Base-by-base conservation (phyloP, 2,329 filamentous ascomycete genomes). In the Fusarium sp. region DNA sequence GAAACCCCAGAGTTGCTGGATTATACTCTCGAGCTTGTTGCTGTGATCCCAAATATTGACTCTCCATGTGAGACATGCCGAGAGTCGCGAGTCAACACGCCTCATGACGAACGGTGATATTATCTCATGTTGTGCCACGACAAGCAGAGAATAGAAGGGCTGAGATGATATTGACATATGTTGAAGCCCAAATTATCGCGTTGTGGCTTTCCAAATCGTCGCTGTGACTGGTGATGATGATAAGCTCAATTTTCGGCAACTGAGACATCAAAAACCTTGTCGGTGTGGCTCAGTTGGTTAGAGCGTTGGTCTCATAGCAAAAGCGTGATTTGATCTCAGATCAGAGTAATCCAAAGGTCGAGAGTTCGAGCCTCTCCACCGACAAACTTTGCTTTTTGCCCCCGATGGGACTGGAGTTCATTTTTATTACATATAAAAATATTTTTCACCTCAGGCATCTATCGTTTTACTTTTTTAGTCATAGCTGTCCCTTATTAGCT, bases 221-320 rank as follows among this genome's bases (percentile, higher is more conserved):
- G 11, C 6, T 0, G 3, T 2, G 1, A 1, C 0, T 18, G 3
- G 11, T 3, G 3, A 2, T 6, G 6, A 26, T 14, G 0, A 50
- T 50, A 37, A n/a, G 0, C 6, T 8, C 0, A 50, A 15, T 37
- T 14, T 0, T 1, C 8, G 14, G 0, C 17, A 2, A 2, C 20
- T 50, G 20, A 37, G 32, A 37, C 32, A 50, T 37, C 8, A 6
- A 26, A 9, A 37, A n/a, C 15, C 30, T 33, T 49, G 46, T 49
- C 46, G 27, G 46, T 33, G 46, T 49, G 46, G 46, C 46, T 49
- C 46, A 49, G 46, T 49, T 49, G 46, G 46, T 49, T 49, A 49
- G 46, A 49, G 46, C 46, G 46, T 49, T 49, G 46, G 46, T 49
- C 46, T 49, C 46, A 49, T 49, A 49, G 46, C 46, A 3, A 5